These are phyloP conservation scores for Gillenia trifoliata DNA, from an alignment of 306 rosid genomes.

Conservation along the genomic window DNA sequence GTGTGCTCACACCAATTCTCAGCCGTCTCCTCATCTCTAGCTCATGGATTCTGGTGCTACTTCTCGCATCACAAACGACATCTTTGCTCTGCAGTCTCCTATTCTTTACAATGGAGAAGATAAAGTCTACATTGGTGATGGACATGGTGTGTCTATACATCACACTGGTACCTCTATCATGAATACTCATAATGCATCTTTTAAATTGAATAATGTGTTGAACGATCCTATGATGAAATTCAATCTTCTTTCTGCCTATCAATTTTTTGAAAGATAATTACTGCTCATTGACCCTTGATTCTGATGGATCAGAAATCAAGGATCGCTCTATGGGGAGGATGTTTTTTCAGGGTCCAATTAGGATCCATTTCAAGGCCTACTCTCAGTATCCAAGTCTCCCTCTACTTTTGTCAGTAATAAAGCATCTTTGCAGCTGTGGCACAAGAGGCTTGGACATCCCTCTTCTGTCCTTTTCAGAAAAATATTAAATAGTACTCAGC, in stretches of 20 bases:
- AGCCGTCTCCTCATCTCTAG: too few species aligned
- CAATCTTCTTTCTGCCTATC: neutral
- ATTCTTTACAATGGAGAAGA: neutral
- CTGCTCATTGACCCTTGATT: too few species aligned
- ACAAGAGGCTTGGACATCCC: neutral
- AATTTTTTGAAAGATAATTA: neutral
- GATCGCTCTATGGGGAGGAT: too few species aligned
- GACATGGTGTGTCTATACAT: neutral
- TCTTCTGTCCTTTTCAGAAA: neutral
- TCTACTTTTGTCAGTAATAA: too few species aligned
- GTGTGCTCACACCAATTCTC: neutral
- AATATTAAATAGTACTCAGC: too few species aligned
- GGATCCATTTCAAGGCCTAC: neutral
- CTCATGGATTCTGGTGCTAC: neutral
- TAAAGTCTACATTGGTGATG: neutral
- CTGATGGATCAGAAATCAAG: too few species aligned
- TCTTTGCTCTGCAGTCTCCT: accelerated
- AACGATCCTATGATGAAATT: neutral
- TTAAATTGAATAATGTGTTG: too few species aligned
- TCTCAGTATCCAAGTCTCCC: neutral
- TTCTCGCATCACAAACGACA: neutral
- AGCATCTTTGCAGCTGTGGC: neutral
- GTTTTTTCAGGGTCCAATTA: too few species aligned
- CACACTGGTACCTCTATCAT: neutral
- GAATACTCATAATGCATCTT: neutral